Evolutionary conservation across 768 basidiomycete genomes (phyloP), one percentile per base, ranked within the genome.

Genomic region (Cytidiella melzeri): DNA sequence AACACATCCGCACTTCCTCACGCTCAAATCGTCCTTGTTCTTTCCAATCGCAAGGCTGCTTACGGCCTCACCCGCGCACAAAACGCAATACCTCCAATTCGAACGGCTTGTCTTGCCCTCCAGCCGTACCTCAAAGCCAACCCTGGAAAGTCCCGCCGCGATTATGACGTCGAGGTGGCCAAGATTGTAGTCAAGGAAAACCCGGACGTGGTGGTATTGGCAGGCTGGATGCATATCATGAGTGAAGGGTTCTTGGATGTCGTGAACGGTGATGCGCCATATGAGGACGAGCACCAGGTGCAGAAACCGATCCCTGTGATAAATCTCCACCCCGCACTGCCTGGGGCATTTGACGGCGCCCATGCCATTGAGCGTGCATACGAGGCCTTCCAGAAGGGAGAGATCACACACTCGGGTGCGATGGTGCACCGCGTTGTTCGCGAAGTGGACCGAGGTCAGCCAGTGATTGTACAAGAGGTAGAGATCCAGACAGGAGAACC

Each of bases 141-240:
- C 61, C 80, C 84, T 1, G 81, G 77, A 20, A 80, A 80, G 56
- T 87, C 88, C 4, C 73, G 95, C 18, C 70, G 77, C 41, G 89
- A 95, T 62, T 97, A 96, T 67, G 95, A 95, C 61, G 68, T 71
- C 2, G 87, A 90, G 61, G 76, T 94, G 1, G 91, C 90, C 6
- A 68, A 76, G 26, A 74, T 81, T 45, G 81, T 92, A 3, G 60
- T 87, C 4, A 62, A 67, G 21, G 77, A 72, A 18, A 67, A 69
- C 26, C 95, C 95, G 0, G 90, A 97, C 66, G 64, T 95, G 21
- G 79, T 98, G 42, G 88, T 98, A 5, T 75, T 98, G n/a, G 96
- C 95, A 0, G 96, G 96, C 0, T 99, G 92, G 91, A 97, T 99
- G 95, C 94, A 98, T 61, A 90, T 98, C 59, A 75, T 97, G 51